A percentile compares a stretch with the other conserved stretches of the same genome.
Conservation (phyloP, 305 asterid genomes). For the Fraxinus dipetala region DNA sequence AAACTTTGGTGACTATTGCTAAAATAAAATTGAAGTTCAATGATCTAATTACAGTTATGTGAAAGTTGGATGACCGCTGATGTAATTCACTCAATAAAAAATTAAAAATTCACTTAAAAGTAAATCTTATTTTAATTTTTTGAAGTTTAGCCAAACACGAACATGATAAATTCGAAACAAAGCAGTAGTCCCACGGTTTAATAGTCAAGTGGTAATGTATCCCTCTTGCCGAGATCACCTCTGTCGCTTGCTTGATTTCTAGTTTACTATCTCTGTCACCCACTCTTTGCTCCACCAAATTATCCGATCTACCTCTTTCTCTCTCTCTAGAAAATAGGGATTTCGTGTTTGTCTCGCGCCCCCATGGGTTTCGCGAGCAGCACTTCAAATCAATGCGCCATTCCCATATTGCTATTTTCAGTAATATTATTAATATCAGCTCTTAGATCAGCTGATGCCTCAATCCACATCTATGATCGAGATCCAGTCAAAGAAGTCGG, state of each 20-base stretch:
- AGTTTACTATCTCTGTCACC: not conserved
- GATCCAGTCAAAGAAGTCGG: constrained; percentile 96
- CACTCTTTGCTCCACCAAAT: not conserved
- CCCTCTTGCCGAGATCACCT: not conserved
- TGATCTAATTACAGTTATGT: too few relatives aligned
- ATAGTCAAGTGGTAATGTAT: not conserved
- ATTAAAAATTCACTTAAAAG: too few relatives aligned
- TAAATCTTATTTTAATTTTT: too few relatives aligned
- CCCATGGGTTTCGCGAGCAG: constrained; percentile 56
- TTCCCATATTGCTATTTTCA: constrained; percentile 21
- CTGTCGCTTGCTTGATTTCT: not conserved
- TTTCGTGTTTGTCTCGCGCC: constrained; percentile 13
- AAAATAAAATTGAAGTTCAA: too few relatives aligned
- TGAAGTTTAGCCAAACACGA: too few relatives aligned
- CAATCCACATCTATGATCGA: constrained; percentile 73
- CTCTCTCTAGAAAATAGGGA: not conserved
- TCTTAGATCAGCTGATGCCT: constrained; percentile 61
- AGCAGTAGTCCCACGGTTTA: not conserved
- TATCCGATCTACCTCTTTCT: constrained; percentile 24
- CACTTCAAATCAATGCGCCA: constrained; percentile 40
- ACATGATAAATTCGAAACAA: not conserved
- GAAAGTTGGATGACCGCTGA: too few relatives aligned
- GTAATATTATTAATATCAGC: constrained; percentile 30
- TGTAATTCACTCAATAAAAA: too few relatives aligned
- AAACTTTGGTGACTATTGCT: too few relatives aligned